Conservation (phyloP, 78 protist species). For the Dictyostelium discoideum region DNA sequence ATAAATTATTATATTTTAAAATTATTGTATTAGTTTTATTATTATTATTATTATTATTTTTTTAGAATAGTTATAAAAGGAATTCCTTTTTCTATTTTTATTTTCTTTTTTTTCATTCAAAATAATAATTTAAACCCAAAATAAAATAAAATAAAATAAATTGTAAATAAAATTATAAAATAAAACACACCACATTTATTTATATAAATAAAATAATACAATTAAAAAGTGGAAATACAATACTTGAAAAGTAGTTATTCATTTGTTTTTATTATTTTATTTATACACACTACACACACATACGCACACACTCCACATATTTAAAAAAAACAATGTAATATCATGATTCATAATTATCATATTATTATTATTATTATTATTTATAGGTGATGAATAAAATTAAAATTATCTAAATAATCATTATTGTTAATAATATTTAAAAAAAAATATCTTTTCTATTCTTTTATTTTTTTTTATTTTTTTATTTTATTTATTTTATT, state of each 20-base stretch:
- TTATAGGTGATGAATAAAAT: background rate
- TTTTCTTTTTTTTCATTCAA: background rate
- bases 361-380: background rate
- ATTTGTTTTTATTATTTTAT: background rate
- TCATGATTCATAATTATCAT: background rate
- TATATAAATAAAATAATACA: background rate
- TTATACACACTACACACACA: background rate
- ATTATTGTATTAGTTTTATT: background rate
- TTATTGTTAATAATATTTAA: background rate
- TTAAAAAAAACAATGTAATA: background rate
- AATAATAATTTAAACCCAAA: background rate
- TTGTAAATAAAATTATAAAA: background rate
- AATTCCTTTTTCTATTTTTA: background rate
- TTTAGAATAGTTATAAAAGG: background rate
- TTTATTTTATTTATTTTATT: background rate
- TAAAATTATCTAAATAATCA: background rate
- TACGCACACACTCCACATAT: background rate
- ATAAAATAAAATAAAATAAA: background rate
- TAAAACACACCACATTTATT: background rate
- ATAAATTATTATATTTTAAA: background rate
- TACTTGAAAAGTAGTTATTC: background rate
- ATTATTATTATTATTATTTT: background rate
- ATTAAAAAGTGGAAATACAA: background rate
- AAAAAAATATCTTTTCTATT: background rate
- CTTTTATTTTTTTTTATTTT: background rate